These are phyloP conservation scores for Cotoneaster glaucophyllus DNA, from an alignment of 306 rosid species.

Conservation along the genomic window DNA sequence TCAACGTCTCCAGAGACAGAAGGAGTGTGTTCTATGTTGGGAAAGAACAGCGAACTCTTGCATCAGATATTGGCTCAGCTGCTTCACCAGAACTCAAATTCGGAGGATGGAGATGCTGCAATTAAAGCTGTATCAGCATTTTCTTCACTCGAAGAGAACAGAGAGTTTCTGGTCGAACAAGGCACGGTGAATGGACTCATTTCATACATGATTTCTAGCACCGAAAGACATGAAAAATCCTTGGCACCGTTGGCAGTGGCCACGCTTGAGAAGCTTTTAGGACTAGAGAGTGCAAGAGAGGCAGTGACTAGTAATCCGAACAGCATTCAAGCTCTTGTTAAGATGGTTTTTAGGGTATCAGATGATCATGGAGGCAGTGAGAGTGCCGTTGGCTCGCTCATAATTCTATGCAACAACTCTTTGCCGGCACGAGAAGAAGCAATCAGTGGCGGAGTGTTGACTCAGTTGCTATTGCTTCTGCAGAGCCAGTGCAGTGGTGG, in stretches of 20 bases:
- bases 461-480: conserved; percentile 60
- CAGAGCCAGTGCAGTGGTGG: conserved; percentile 59
- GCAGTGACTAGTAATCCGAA: conserved; percentile 36
- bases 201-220: conserved; percentile 29
- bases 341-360: conserved; percentile 62
- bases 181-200: conserved; percentile 52
- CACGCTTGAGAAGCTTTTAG: conserved; percentile 51
- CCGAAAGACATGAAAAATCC: conserved; percentile 36
- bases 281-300: conserved; percentile 40
- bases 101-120: conserved; percentile 42
- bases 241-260: conserved; percentile 37
- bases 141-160: conserved; percentile 34
- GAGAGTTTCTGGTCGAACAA: conserved; percentile 38
- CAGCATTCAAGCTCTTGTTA: conserved; percentile 43
- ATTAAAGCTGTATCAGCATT: conserved; percentile 49
- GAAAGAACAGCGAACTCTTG: conserved; percentile 32
- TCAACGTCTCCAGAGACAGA: conserved; percentile 37
- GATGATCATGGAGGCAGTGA: conserved; percentile 60
- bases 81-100: conserved; percentile 10
- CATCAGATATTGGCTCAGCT: conserved; percentile 28
- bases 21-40: conserved; percentile 35
- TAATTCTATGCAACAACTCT: conserved; percentile 40
- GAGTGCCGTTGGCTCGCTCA: conserved; percentile 53
- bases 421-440: conserved; percentile 59
- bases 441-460: conserved; percentile 51